These are phyloP conservation scores for Trichomonas vaginalis DNA, from an alignment of 208 protist genomes.

Conservation along the genomic window DNA sequence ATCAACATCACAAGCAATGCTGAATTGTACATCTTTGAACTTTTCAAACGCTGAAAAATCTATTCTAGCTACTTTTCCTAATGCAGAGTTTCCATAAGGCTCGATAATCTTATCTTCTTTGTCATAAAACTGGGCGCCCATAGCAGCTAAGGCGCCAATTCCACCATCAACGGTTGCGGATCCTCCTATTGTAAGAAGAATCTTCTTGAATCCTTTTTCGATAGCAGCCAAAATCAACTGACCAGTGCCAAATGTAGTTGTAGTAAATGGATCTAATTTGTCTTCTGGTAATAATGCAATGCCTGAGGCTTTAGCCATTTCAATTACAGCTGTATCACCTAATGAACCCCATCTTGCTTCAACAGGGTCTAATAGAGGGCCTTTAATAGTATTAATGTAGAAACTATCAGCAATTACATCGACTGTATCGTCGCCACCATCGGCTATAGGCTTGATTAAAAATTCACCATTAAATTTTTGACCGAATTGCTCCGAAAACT, in stretches of 20 bases:
- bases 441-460: background rate
- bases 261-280: background rate
- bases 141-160: background rate
- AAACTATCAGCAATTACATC: background rate
- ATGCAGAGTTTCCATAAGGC: background rate
- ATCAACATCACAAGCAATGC: conserved; percentile 19
- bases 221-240: background rate
- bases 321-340: conserved; percentile 9
- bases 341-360: background rate
- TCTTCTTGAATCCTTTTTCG: background rate
- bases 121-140: conserved; percentile 1
- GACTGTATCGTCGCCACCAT: background rate
- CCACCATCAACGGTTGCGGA: conserved; percentile 10
- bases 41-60: background rate
- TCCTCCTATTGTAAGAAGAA: conserved; percentile 11
- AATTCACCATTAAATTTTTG: background rate
- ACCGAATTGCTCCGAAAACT: background rate
- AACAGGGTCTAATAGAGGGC: background rate
- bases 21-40: background rate
- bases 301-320: conserved; percentile 7
- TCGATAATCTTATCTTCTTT: background rate
- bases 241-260: conserved; percentile 15
- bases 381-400: background rate
- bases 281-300: background rate
- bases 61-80: background rate